These are phyloP conservation scores for Solanum appendiculatum DNA, from an alignment of 257 asterid species.

Conservation along the genomic window DNA sequence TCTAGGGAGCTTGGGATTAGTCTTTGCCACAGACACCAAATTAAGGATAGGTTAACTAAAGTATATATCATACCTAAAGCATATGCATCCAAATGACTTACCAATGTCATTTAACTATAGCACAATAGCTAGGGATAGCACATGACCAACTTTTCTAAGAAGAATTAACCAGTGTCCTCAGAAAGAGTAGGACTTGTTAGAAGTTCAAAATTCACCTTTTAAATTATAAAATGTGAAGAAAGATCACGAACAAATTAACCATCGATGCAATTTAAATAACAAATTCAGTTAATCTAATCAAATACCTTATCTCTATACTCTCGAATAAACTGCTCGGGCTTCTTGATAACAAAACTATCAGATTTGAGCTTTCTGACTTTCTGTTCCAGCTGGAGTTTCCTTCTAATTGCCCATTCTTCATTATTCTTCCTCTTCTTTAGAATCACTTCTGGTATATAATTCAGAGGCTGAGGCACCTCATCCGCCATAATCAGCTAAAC, in stretches of 20 bases:
- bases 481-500: slow-evolving; percentile 22
- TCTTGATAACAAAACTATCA: slow-evolving; percentile 41
- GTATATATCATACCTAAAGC: not conserved
- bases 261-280: not conserved
- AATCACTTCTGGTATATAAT: slow-evolving; percentile 67
- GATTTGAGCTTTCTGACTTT: slow-evolving; percentile 51
- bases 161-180: not conserved
- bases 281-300: not conserved
- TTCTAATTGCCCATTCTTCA: slow-evolving; percentile 78
- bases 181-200: not conserved
- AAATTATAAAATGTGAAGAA: not conserved
- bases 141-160: not conserved
- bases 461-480: slow-evolving; percentile 38
- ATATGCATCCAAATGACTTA: not conserved
- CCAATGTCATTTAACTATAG: not conserved
- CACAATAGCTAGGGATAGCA: not conserved
- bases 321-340: slow-evolving; percentile 77
- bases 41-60: not conserved
- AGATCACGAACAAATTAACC: not conserved
- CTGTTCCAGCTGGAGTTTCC: slow-evolving; percentile 61
- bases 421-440: slow-evolving; percentile 86
- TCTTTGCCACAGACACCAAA: not conserved
- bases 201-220: not conserved
- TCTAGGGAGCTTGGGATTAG: not conserved
- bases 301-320: slow-evolving; percentile 68